Evolutionary conservation across 2,329 filamentous ascomycete genomes (phyloP), one percentile per base, ranked within the genome.

Genomic region (Dissoconium aciculare): DNA sequence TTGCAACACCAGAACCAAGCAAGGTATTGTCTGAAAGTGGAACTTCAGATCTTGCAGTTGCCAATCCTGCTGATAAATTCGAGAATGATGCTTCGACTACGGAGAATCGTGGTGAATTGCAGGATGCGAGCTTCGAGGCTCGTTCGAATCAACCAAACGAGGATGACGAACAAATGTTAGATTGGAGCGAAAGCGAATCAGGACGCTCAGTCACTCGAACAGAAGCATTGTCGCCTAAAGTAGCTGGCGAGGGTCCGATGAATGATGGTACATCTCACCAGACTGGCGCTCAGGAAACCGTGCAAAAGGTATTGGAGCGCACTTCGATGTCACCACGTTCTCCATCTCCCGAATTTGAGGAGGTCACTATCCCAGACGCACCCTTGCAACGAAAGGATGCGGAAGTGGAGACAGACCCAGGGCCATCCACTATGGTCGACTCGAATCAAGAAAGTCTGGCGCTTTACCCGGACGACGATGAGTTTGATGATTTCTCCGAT

Each of bases 401-500:
- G 5, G 48, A 53, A 12, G 31, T 42, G 2, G 40, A 48, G 11
- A 41, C 43, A 2, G 35, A 32, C n/a, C 45, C 48, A 9, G 39
- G 50, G 3, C 46, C 54, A 8, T 8, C 8, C 8, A 23, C n/a
- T n/a, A 23, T n/a, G n/a, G 8, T n/a, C 4, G 37, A 48, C 14
- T 44, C 52, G 5, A 48, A 50, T 6, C 34, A 52, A 12, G 52
- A 46, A 3, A 43, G 54, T 16, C 50, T 49, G 30, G 44, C 47
- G 2, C n/a, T 43, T 5, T 32, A 38, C 3, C 32, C 44, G 15
- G 49, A 44, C 21, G 55, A 54, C 8, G 40, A 45, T 19, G 40
- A 55, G 6, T 53, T 47, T 17, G 60, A 68, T 17, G 62, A 63
- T 31, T 64, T 64, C 44, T 89, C 80, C 17, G 87, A 95, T 41